phyloP scores from a whole-genome alignment of 2,329 filamentous ascomycete genomes.

The Fusarium xyrophilum region DNA sequence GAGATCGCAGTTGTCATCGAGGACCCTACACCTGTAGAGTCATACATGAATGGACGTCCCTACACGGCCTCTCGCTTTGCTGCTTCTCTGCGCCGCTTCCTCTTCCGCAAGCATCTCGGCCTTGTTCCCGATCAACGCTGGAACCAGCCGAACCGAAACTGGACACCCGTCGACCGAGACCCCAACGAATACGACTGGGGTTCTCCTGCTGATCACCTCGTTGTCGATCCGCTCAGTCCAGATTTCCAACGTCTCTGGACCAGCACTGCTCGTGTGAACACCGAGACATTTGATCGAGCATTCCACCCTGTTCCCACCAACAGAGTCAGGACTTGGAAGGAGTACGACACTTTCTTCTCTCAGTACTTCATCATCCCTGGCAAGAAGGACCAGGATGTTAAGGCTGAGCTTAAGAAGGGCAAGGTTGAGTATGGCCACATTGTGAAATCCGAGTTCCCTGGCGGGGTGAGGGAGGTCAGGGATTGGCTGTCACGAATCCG shows the following conservation, averaged over 20 bases:
- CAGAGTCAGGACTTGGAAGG: conserved; percentile 70
- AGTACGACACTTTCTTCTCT: conserved; percentile 76
- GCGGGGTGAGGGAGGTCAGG: conserved; percentile 77
- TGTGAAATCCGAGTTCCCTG: conserved; percentile 77
- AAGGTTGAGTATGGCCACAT: conserved; percentile 87
- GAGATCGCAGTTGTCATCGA: conserved; percentile 92
- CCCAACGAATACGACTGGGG: conserved; percentile 79
- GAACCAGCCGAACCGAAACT: conserved; percentile 74
- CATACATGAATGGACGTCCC: conserved; percentile 74
- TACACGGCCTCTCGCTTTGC: conserved; percentile 80
- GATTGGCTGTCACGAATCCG: conserved; percentile 70
- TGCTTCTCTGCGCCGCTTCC: conserved; percentile 78
- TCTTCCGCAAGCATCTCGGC: conserved; percentile 92
- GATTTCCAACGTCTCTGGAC: conserved; percentile 77
- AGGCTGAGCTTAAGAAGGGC: conserved; percentile 54
- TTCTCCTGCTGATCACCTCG: conserved; percentile 69
- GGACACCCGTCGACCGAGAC: conserved; percentile 72
- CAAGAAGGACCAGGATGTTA: conserved; percentile 59
- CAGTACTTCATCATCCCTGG: conserved; percentile 68
- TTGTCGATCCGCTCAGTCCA: conserved; percentile 74
- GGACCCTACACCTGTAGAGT: conserved; percentile 73
- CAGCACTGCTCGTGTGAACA: conserved; percentile 76
- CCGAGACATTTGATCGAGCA: conserved; percentile 77
- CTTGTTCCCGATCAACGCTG: conserved; percentile 77
- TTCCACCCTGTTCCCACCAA: conserved; percentile 83